These are phyloP conservation scores for Yarrowia sp. DNA, from an alignment of 805 yeast species.

Conservation along the genomic window DNA sequence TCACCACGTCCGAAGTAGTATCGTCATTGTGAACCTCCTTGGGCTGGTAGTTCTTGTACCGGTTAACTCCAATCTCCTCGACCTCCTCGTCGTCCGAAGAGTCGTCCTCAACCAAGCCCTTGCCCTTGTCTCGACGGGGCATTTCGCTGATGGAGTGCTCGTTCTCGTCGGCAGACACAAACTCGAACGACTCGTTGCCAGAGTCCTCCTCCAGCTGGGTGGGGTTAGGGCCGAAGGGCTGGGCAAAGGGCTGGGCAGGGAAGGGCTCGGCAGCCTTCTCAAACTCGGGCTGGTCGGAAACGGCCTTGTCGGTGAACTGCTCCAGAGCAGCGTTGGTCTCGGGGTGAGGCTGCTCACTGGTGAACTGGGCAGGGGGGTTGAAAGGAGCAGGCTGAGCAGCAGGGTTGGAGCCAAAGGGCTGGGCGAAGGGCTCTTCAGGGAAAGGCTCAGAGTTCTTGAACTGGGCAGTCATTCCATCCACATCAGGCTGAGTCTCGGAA, in stretches of 20 bases:
- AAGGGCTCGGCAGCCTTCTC: conserved; percentile 13
- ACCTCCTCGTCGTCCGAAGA: conserved; percentile 35
- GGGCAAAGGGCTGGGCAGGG: neutral
- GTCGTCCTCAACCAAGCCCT: conserved; percentile 28
- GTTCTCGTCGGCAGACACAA: conserved; percentile 37
- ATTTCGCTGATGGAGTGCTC: conserved; percentile 19
- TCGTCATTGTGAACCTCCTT: conserved; percentile 38
- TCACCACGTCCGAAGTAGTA: conserved; percentile 53
- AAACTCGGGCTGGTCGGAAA: conserved; percentile 8
- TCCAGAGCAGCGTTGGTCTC: conserved; percentile 27
- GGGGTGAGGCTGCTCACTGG: conserved; percentile 17
- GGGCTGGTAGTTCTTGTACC: conserved; percentile 23
- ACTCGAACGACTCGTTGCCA: conserved; percentile 36
- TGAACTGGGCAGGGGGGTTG: conserved; percentile 25
- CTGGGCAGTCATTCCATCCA: neutral
- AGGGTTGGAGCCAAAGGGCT: conserved; percentile 36
- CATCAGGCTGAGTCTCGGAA: conserved; percentile 12
- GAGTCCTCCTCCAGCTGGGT: conserved; percentile 24
- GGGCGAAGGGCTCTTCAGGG: neutral
- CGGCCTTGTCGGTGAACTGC: conserved; percentile 29
- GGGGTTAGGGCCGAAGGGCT: conserved; percentile 3
- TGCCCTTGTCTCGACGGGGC: conserved; percentile 6
- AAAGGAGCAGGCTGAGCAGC: conserved; percentile 33
- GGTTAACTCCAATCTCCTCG: conserved; percentile 28
- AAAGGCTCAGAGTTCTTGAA: conserved; percentile 5